phyloP scores from a whole-genome alignment of 1,139 yeast genomes.

The Yamadazyma aaseri region DNA sequence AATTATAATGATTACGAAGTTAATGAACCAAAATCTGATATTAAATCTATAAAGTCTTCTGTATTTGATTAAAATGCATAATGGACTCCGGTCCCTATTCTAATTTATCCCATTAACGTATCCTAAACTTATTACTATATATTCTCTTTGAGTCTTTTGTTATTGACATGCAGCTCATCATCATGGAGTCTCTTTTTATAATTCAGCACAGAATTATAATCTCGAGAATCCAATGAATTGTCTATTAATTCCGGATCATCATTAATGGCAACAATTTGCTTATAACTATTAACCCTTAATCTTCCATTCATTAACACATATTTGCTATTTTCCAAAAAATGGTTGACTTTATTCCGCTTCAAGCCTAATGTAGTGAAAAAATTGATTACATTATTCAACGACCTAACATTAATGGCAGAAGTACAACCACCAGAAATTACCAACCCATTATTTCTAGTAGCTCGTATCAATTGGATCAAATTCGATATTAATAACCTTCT shows the following conservation, averaged over 20 bases:
- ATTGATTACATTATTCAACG: constrained; percentile 66
- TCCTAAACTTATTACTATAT: no score
- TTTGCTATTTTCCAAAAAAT: constrained; percentile 60
- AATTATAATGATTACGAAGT: not conserved
- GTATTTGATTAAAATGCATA: constrained; percentile 23
- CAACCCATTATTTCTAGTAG: constrained; percentile 78
- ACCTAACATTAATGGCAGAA: constrained; percentile 58
- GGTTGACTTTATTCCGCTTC: constrained; percentile 58
- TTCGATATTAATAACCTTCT: constrained; percentile 68
- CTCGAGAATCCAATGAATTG: constrained; percentile 17
- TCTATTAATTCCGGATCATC: constrained; percentile 22
- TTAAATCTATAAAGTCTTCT: constrained; percentile 27
- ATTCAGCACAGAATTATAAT: constrained; percentile 17
- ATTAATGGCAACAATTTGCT: constrained; percentile 60
- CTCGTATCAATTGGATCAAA: constrained; percentile 73
- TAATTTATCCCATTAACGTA: no score
- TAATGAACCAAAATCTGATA: constrained; percentile 7
- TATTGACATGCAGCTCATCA: not conserved
- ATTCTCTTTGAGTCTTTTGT: constrained; percentile 4
- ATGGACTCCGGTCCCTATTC: no score
- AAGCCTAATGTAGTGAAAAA: constrained; percentile 70
- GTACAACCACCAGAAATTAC: constrained; percentile 76
- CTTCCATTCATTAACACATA: constrained; percentile 69
- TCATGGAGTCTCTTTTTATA: constrained; percentile 10
- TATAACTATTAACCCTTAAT: constrained; percentile 65